Conservation (phyloP, 2,329 filamentous ascomycete species). For the Microdochium nivale region DNA sequence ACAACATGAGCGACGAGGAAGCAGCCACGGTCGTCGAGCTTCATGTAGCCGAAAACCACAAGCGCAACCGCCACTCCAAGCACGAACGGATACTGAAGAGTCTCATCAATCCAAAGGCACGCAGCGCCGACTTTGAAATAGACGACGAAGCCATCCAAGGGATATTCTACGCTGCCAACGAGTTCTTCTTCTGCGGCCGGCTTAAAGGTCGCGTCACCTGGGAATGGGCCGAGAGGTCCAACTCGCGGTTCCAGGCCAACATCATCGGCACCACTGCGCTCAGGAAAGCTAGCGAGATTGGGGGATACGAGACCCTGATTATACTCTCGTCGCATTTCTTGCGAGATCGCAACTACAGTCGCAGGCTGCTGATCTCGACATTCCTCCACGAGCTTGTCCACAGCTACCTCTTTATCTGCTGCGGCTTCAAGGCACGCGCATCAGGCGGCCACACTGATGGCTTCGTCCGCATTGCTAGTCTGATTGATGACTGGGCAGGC, state of each 20-base stretch:
- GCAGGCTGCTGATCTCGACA: constrained; percentile 53
- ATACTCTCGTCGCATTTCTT: constrained; percentile 52
- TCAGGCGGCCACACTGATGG: constrained; percentile 52
- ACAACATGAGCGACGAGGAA: constrained; percentile 33
- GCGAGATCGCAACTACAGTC: constrained; percentile 44
- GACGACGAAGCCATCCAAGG: constrained; percentile 48
- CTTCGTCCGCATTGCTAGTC: constrained; percentile 47
- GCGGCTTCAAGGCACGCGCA: constrained; percentile 46
- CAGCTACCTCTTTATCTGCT: constrained; percentile 55
- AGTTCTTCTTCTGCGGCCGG: constrained; percentile 51
- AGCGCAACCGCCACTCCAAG: constrained; percentile 38
- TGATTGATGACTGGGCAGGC: constrained; percentile 56
- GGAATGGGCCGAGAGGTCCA: constrained; percentile 49
- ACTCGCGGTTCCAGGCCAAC: constrained; percentile 40
- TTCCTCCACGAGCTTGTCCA: constrained; percentile 61
- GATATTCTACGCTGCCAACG: constrained; percentile 53
- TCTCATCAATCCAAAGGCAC: constrained; percentile 43
- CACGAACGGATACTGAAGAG: constrained; percentile 49
- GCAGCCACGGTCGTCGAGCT: constrained; percentile 40
- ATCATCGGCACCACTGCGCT: constrained; percentile 57
- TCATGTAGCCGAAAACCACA: constrained; percentile 34
- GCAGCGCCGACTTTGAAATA: constrained; percentile 38
- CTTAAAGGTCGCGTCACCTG: constrained; percentile 50
- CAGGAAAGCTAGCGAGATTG: constrained; percentile 31
- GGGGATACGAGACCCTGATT: constrained; percentile 55